Percentiles rank a stretch among this genome's conserved stretches.
Conservation (phyloP, 179 eudicot species). For the Pouteria campechiana region DNA sequence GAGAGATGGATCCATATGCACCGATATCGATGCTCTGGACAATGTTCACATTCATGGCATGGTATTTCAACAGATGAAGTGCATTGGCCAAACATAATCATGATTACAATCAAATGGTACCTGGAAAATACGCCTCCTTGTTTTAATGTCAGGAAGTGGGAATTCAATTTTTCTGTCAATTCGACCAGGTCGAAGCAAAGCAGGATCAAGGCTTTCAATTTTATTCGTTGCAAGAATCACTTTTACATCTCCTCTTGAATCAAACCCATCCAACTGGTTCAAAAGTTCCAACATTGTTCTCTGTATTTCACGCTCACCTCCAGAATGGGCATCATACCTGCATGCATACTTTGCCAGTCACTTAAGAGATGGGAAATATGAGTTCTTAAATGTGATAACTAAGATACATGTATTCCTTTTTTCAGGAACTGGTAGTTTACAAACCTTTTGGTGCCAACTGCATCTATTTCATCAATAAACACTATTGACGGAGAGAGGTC, state of each 20-base stretch:
- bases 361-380: too few species aligned
- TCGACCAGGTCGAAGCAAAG: slow-evolving; percentile 90
- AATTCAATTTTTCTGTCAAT: slow-evolving; percentile 91
- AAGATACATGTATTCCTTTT: too few species aligned
- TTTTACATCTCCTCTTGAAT: slow-evolving; percentile 91
- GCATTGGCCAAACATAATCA: too few species aligned
- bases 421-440: too few species aligned
- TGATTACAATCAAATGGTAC: slow-evolving; percentile 14
- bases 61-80: too few species aligned
- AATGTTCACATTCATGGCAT: too few species aligned
- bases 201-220: slow-evolving; percentile 92
- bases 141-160: slow-evolving; percentile 94
- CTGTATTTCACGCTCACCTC: slow-evolving; percentile 98
- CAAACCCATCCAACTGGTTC: slow-evolving; percentile 94
- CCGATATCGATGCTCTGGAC: too few species aligned
- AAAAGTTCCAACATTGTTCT: slow-evolving; percentile 95
- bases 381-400: too few species aligned
- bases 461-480: slow-evolving; percentile 94
- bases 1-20: neutral
- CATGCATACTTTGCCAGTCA: too few species aligned
- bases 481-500: slow-evolving; percentile 94
- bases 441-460: slow-evolving; percentile 97
- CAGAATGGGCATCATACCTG: slow-evolving; percentile 97
- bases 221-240: slow-evolving; percentile 94
- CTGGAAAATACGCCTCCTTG: slow-evolving; percentile 85